phyloP scores from a whole-genome alignment of 208 protist species.

The Tritrichomonas foetus region DNA sequence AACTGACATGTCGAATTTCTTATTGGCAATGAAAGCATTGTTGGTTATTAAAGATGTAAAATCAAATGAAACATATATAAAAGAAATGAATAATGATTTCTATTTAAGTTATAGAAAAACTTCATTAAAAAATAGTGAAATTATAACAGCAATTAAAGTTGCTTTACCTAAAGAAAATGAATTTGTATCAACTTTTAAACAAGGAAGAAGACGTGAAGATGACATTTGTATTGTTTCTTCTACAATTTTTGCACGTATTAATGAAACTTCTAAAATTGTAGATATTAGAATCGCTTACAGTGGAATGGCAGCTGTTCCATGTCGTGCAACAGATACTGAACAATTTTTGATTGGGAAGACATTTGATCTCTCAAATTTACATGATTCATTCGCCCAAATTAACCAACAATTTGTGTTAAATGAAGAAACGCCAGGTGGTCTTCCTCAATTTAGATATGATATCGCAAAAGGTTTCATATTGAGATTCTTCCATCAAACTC shows the following conservation, averaged over 20 bases:
- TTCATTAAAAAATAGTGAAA: conserved; percentile 57
- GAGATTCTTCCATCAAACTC: conserved; percentile 67
- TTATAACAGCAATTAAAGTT: conserved; percentile 53
- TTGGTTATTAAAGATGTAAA: neutral
- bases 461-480: conserved; percentile 68
- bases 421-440: conserved; percentile 60
- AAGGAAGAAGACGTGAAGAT: conserved; percentile 67
- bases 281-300: conserved; percentile 57
- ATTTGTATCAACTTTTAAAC: conserved; percentile 66
- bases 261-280: conserved; percentile 38
- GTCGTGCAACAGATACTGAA: conserved; percentile 49
- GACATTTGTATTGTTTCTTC: conserved; percentile 74
- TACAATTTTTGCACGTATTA: conserved; percentile 51
- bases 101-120: conserved; percentile 60
- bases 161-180: conserved; percentile 52
- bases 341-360: conserved; percentile 55
- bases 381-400: neutral
- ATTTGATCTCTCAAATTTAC: conserved; percentile 7
- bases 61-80: neutral
- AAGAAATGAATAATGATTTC: conserved; percentile 49
- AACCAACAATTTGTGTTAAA: conserved; percentile 43
- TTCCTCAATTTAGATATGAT: conserved; percentile 62
- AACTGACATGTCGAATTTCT: conserved; percentile 9
- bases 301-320: conserved; percentile 51
- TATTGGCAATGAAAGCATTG: neutral